Base-by-base conservation (phyloP, 2,329 filamentous ascomycete genomes). In the Aspergillus persii region DNA sequence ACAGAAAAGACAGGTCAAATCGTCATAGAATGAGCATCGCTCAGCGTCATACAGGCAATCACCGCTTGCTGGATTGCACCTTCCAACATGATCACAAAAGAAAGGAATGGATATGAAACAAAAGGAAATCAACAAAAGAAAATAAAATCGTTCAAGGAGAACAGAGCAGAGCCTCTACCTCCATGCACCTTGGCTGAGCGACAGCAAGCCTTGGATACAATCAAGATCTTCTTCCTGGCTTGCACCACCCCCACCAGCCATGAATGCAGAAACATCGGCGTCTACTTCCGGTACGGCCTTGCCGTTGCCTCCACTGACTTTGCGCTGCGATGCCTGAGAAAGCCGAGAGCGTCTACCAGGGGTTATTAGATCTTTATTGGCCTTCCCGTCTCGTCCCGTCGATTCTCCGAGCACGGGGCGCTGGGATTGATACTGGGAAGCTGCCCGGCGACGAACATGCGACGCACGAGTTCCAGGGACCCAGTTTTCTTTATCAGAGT, bases 401-500 rank as follows among this genome's bases (percentile, higher is more conserved):
- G 73, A 60, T 29, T 84, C 83, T 53, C 78, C 79, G 29, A 86
- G 73, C 5, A 80, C 74, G 27, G 77, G 72, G 30, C 80, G 72
- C 26, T 68, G 66, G 9, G 64, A 46, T 8, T 65, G 61, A 50
- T 68, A 63, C 30, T 72, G 68, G n/a, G 68, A 69, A 27, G 66
- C 62, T 23, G 65, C 67, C 4, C 71, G 70, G 39, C 74, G 73
- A 56, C 74, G 74, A 46, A 70, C 84, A 41, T 71, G 69, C 9
- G 76, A 71, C 18, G 68, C 64, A 39, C 74, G 73, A 26, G 79
- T 81, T 3, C 80, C 80, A 2, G 84, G 84, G 46, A 83, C 76
- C 85, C 92, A 96, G 71, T 98, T 98, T 78, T 98, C 94, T 77
- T 98, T 98, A 74, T 98, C 94, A 1, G 92, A 96, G 69, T 96